A percentile compares a stretch with the other conserved stretches of the same genome.
Evolutionary conservation across 2,329 filamentous ascomycete species (phyloP).

Genomic region (Coleophoma crateriformis): DNA sequence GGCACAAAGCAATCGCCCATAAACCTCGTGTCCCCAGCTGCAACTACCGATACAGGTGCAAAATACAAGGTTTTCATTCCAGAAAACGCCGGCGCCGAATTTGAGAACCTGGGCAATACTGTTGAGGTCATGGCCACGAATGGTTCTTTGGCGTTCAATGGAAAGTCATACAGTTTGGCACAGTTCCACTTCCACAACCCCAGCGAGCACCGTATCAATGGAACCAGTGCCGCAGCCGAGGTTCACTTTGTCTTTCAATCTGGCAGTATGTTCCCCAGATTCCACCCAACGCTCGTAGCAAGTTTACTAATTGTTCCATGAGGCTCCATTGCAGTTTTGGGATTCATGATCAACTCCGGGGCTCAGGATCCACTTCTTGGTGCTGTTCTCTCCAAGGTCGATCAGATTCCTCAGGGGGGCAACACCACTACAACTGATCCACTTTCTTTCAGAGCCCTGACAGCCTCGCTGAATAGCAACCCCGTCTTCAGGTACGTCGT

Average conservation of each 20-base stretch:
- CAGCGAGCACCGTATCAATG: conserved; percentile 48
- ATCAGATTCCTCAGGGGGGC: background rate
- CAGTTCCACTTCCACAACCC: conserved; percentile 59
- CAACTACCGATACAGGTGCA: too few species aligned
- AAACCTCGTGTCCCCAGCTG: too few species aligned
- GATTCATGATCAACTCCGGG: too few species aligned
- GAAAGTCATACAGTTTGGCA: conserved; percentile 3
- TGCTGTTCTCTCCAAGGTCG: conserved; percentile 2
- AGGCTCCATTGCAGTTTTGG: too few species aligned
- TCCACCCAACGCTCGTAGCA: too few species aligned
- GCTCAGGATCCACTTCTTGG: too few species aligned
- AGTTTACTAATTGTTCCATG: too few species aligned
- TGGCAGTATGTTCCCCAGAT: conserved; percentile 8
- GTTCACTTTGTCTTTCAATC: conserved; percentile 34
- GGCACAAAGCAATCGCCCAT: too few species aligned
- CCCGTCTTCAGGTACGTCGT: background rate
- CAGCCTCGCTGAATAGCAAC: background rate
- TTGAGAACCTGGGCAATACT: background rate
- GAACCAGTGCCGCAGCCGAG: conserved; percentile 32
- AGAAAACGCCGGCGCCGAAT: background rate
- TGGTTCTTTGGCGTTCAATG: conserved; percentile 2
- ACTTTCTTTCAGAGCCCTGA: conserved; percentile 25
- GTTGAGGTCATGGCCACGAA: background rate
- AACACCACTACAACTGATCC: conserved; percentile 1
- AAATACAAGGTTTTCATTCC: too few species aligned